Percentiles rank a stretch among this genome's conserved stretches.
Evolutionary conservation across 192 early-diverging fungal species (phyloP).

Genomic region (Coemansia asiatica): DNA sequence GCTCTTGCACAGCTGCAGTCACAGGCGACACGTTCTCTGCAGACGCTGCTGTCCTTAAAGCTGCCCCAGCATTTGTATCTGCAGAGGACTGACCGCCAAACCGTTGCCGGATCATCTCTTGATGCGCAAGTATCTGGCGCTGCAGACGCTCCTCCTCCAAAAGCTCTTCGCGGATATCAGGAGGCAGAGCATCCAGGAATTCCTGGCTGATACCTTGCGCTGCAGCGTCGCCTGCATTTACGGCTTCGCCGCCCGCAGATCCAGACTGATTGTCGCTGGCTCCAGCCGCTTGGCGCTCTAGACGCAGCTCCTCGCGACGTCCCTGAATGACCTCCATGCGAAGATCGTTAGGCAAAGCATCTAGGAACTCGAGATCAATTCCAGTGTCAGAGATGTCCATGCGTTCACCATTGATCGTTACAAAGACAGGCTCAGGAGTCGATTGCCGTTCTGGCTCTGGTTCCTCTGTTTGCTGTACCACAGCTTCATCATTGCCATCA

Average conservation of each 20-base stretch:
- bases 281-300: constrained; percentile 17
- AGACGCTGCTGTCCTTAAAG: neutral
- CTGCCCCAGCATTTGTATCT: neutral
- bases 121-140: constrained; percentile 63
- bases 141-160: constrained; percentile 71
- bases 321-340: constrained; percentile 88
- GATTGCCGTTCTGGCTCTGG: constrained; percentile 24
- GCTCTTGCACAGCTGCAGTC: constrained; percentile 23
- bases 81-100: constrained; percentile 9
- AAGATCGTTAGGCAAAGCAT: constrained; percentile 92
- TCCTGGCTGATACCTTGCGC: constrained; percentile 64
- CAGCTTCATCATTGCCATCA: constrained; percentile 27
- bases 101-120: constrained; percentile 47
- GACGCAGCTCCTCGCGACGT: constrained; percentile 63
- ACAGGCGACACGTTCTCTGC: constrained; percentile 4
- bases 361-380: constrained; percentile 91
- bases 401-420: constrained; percentile 75
- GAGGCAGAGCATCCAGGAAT: constrained; percentile 90
- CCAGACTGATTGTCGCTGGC: constrained; percentile 1
- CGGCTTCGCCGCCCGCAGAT: constrained; percentile 40
- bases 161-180: constrained; percentile 87
- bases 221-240: neutral
- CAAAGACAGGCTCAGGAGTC: constrained; percentile 40
- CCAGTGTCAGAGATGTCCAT: constrained; percentile 92
- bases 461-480: constrained; percentile 22